Percentiles rank a stretch among this genome's conserved stretches.
Evolutionary conservation across 139 green algal genomes (phyloP).

Genomic region (Micromonas pusilla): DNA sequence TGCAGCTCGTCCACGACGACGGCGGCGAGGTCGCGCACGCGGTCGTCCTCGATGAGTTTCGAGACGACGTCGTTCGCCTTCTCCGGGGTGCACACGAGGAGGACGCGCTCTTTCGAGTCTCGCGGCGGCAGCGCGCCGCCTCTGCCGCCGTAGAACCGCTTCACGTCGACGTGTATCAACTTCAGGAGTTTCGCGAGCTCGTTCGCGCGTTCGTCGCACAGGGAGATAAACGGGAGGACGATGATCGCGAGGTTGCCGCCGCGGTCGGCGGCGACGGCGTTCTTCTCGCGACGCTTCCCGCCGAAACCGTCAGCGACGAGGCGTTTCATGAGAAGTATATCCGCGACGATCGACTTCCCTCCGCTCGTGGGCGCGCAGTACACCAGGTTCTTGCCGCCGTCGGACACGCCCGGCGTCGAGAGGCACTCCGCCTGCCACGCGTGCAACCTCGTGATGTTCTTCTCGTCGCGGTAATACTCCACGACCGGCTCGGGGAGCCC

Average conservation of each 20-base stretch:
- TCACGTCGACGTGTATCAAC: slow-evolving; percentile 13
- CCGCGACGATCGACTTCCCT: slow-evolving; percentile 76
- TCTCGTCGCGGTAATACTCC: background rate
- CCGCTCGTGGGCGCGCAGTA: slow-evolving; percentile 74
- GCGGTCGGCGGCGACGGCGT: no score
- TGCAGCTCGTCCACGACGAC: slow-evolving; percentile 89
- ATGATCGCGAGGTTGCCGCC: slow-evolving; percentile 28
- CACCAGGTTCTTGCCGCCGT: slow-evolving; percentile 60
- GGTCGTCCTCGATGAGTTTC: slow-evolving; percentile 50
- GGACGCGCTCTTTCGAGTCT: slow-evolving; percentile 25
- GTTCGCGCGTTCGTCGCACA: slow-evolving; percentile 57
- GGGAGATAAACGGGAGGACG: slow-evolving; percentile 59
- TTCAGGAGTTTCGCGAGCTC: slow-evolving; percentile 38
- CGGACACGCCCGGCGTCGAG: slow-evolving; percentile 50
- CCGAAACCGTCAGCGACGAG: background rate
- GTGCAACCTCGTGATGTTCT: slow-evolving; percentile 10
- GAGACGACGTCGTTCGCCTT: slow-evolving; percentile 75
- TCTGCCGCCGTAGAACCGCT: slow-evolving; percentile 9
- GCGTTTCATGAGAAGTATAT: slow-evolving; percentile 53
- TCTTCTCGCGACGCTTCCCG: no score
- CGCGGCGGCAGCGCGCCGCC: slow-evolving; percentile 11
- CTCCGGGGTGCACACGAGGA: slow-evolving; percentile 80
- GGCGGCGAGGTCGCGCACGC: slow-evolving; percentile 50
- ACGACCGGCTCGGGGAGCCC: no score
- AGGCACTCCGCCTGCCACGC: slow-evolving; percentile 42